Percentiles rank a stretch among this genome's conserved stretches.
Conservation (phyloP, 306 rosid genomes). For the Vachellia collinsii region DNA sequence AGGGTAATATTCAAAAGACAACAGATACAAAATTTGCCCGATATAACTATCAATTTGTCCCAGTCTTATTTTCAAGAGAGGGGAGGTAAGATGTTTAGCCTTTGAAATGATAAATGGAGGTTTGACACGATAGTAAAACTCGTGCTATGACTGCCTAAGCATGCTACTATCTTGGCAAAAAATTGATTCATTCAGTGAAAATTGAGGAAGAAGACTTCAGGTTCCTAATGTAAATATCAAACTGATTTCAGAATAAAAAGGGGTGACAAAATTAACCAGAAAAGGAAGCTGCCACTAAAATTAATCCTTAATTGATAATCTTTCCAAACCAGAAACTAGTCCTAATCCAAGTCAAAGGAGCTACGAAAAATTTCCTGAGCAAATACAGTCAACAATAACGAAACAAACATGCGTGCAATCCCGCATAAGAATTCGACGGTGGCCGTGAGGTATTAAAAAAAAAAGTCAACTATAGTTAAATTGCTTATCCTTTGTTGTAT, state of each 20-base stretch:
- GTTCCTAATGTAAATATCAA: background rate
- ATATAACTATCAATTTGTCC: background rate
- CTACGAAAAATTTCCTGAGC: conserved; percentile 15
- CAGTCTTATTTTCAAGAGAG: background rate
- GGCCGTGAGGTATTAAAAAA: background rate
- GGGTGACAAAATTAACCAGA: background rate
- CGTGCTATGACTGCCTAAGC: background rate
- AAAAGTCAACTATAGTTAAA: background rate
- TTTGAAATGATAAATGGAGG: background rate
- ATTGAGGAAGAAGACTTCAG: background rate
- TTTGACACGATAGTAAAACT: background rate
- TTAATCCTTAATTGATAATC: conserved; percentile 6
- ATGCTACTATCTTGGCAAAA: background rate
- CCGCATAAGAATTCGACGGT: conserved; percentile 2
- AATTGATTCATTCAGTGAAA: background rate
- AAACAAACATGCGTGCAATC: background rate
- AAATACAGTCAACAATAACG: conserved; percentile 27
- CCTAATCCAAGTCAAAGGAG: conserved; percentile 32
- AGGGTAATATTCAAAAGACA: background rate
- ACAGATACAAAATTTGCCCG: background rate
- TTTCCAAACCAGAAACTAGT: background rate
- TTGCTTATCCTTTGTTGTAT: background rate
- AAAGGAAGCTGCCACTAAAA: conserved; percentile 9
- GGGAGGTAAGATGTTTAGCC: background rate
- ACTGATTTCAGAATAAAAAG: background rate